These are phyloP conservation scores for Albatrellus ellisii DNA, from an alignment of 768 basidiomycete genomes.

Conservation along the genomic window DNA sequence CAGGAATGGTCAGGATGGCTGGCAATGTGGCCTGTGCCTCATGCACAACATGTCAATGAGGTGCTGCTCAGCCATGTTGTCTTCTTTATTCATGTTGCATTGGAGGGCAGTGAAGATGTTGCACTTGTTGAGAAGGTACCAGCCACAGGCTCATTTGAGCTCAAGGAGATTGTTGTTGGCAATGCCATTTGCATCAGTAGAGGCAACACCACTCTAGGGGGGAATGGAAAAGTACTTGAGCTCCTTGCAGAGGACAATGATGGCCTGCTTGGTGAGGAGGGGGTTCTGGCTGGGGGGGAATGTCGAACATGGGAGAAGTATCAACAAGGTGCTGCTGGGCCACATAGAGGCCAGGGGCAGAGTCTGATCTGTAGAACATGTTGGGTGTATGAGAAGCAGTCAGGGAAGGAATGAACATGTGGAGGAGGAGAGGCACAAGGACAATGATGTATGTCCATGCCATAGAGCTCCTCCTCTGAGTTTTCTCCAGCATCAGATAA, in stretches of 20 bases:
- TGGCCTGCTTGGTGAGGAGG: conserved; percentile 88
- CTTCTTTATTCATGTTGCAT: conserved; percentile 98
- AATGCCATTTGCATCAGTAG: conserved; percentile 66
- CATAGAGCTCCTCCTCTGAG: conserved; percentile 87
- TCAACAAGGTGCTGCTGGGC: conserved; percentile 75
- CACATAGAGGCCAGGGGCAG: conserved; percentile 55
- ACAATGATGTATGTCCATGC: conserved; percentile 71
- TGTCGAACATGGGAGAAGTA: conserved; percentile 41
- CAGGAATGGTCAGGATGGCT: not conserved
- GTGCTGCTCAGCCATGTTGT: conserved; percentile 97
- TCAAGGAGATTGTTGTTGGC: conserved; percentile 69
- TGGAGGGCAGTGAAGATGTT: conserved; percentile 97
- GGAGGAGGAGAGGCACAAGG: conserved; percentile 7
- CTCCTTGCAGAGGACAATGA: conserved; percentile 96
- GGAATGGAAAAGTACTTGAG: conserved; percentile 98
- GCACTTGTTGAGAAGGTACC: conserved; percentile 75
- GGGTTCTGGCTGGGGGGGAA: conserved; percentile 72
- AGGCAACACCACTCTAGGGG: conserved; percentile 43
- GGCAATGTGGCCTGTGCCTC: conserved; percentile 48
- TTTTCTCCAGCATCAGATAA: conserved; percentile 61
- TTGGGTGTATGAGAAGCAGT: conserved; percentile 93
- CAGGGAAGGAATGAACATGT: conserved; percentile 75
- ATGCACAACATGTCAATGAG: conserved; percentile 99
- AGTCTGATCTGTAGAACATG: conserved; percentile 79
- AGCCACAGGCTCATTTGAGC: conserved; percentile 78